Base-by-base conservation (phyloP, 345 rosid species). In the Citrus reticulata region DNA sequence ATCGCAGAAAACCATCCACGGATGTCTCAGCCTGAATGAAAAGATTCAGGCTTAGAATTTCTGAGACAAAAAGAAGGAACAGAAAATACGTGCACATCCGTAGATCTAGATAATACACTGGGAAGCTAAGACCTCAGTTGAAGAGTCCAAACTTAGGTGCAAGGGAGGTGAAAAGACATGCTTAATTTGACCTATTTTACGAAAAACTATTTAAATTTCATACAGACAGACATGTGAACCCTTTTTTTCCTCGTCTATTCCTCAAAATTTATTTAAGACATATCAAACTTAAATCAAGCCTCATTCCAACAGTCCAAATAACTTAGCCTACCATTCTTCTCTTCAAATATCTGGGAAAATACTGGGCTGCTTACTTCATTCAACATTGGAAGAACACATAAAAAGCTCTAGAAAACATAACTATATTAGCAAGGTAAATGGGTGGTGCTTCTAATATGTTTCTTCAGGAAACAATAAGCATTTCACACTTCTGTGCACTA, bases 1-100 rank as follows among this genome's bases (percentile, higher is more conserved):
- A 96, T 80, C 80, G 91, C 82, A 96, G 85, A 81, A 96, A 96
- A 82, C 86, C 83, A 79, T 94, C 98, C 73, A 96, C 89, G 4
- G 94, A 87, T 37, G 82, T 74, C 78, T 86, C 94, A 68, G 84
- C 91, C 98, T 96, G 95, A 88, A 84, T n/a, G 46, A 76, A 27
- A 79, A 82, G 76, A 73, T n/a, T 16, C 60, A 75, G 32, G 40
- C 54, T 81, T 73, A 80, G 71, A 77, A 51, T 27, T 73, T 51
- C 40, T 66, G 70, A 66, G 24, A 66, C 22, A 66, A 7, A 19
- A 49, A 70, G 63, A 60, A 62, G 37, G 35, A 34, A 13, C 20
- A 42, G 22, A 59, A 73, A 59, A 59, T 59, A 14, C 13, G 9
- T 42, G 29, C 59, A 6, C 16, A 30, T 20, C 35, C 29, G 25